A percentile compares a stretch with the other conserved stretches of the same genome.
phyloP scores from a whole-genome alignment of 2,329 filamentous ascomycete genomes.

The Beauveria scarabaeidicola region DNA sequence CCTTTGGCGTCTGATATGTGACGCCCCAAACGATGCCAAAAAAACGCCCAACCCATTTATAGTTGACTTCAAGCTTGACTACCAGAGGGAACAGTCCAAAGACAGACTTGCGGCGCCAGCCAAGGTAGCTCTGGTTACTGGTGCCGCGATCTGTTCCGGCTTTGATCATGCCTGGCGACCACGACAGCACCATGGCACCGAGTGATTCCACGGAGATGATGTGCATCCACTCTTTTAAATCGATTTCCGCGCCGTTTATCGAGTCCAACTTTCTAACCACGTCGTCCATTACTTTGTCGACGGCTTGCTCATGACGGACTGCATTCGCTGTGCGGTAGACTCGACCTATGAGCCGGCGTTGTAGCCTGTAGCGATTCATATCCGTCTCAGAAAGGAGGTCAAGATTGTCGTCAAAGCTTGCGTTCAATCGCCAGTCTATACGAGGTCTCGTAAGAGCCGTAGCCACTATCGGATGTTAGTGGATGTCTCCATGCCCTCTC shows the following conservation, averaged over 20 bases:
- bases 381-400: slow-evolving; percentile 44
- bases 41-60: slow-evolving; percentile 26
- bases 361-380: slow-evolving; percentile 36
- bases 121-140: slow-evolving; percentile 38
- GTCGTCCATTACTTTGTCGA: slow-evolving; percentile 32
- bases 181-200: slow-evolving; percentile 40
- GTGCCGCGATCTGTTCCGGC: slow-evolving; percentile 37
- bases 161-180: slow-evolving; percentile 41
- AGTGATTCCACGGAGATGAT: slow-evolving; percentile 45
- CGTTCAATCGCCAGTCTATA: slow-evolving; percentile 29
- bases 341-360: slow-evolving; percentile 41
- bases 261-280: slow-evolving; percentile 27
- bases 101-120: slow-evolving; percentile 44
- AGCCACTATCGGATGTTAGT: slow-evolving; percentile 27
- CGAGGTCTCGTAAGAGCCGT: slow-evolving; percentile 35
- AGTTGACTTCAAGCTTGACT: slow-evolving; percentile 31
- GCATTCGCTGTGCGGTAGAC: slow-evolving; percentile 37
- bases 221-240: slow-evolving; percentile 49
- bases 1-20: slow-evolving; percentile 33
- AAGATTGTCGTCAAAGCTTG: slow-evolving; percentile 34
- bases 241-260: slow-evolving; percentile 31
- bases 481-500: no score
- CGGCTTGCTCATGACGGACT: slow-evolving; percentile 29
- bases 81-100: slow-evolving; percentile 40
- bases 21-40: slow-evolving; percentile 38